Evolutionary conservation across 495 filamentous ascomycete genomes (phyloP), one percentile per base, ranked within the genome.

Genomic region (Neurospora pannonica): DNA sequence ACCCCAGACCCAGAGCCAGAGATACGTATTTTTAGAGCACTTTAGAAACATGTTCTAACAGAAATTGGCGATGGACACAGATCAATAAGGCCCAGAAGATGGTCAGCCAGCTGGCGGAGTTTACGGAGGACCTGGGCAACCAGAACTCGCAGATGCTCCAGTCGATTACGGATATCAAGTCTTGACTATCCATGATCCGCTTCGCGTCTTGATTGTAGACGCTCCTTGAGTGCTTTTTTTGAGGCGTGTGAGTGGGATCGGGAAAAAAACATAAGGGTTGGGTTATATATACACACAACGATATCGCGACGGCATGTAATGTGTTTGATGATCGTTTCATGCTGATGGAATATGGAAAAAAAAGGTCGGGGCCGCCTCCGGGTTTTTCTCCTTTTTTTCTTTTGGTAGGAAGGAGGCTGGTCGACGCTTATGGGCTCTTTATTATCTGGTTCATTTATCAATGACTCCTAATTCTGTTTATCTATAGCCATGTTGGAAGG

Each of bases 41-140:
- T 71, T 38, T 21, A 24, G 71, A 24, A 69, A 70, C 46, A 24
- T 21, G 67, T 71, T 43, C 80, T 82, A 71, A 82, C 71, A 37
- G 28, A 31, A 76, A 19, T 8, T 39, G 19, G 48, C 67, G 67
- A 42, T 73, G 75, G 74, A 46, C 28, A 79, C 79, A 89, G 87
- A 79, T 89, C 77, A 84, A 82, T 78, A 87, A 85, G 78, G 84
- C 81, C 77, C 84, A 82, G 67, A 71, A 83, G 48, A 82, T 82
- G 48, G 75, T 84, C 71, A 80, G 83, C 71, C 85, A 86, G 76
- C 76, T 88, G 8, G 77, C 82, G 67, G 82, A 83, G 38, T 80
- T 87, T 40, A 84, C 86, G 75, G 79, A 86, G 67, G 85, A 88
- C 67, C 80, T 87, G 79, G 82, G 81, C 70, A 80, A 82, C 28